phyloP scores from a whole-genome alignment of 768 basidiomycete genomes.

The Trametes sanguinea region DNA sequence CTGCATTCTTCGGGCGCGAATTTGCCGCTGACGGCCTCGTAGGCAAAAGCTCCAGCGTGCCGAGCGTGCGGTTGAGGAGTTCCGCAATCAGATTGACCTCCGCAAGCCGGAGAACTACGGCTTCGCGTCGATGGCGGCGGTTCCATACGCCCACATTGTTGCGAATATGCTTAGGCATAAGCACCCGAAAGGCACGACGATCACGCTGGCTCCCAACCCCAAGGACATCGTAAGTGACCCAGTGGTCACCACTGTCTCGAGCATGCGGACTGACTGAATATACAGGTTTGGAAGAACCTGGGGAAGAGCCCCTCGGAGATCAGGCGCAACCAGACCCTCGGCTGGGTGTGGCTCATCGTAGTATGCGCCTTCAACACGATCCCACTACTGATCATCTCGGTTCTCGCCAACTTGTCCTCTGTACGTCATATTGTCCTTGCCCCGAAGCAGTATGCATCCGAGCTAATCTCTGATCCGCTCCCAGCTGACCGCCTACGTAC shows the following conservation, averaged over 20 bases:
- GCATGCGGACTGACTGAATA: conserved; percentile 4
- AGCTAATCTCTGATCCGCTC: conserved; percentile 2
- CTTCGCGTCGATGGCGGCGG: conserved; percentile 87
- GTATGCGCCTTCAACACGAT: conserved; percentile 96
- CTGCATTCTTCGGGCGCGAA: conserved; percentile 1
- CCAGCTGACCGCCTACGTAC: conserved; percentile 66
- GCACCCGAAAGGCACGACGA: conserved; percentile 68
- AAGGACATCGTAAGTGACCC: conserved; percentile 71
- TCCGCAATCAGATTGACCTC: conserved; percentile 68
- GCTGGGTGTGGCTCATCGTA: conserved; percentile 73
- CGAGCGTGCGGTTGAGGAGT: conserved; percentile 72
- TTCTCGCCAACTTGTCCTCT: conserved; percentile 86
- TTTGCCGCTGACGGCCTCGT: conserved; percentile 6
- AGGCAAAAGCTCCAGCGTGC: conserved; percentile 57
- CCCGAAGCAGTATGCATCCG: no score
- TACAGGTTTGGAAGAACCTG: conserved; percentile 89
- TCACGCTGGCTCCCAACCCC: conserved; percentile 82
- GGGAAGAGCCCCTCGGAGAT: conserved; percentile 69
- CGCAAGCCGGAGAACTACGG: conserved; percentile 88
- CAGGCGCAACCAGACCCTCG: conserved; percentile 64
- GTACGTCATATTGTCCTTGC: conserved; percentile 41
- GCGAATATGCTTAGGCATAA: conserved; percentile 70
- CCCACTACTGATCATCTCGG: conserved; percentile 86
- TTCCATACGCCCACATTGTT: conserved; percentile 86
- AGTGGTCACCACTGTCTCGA: not conserved